phyloP scores from a whole-genome alignment of 2,329 filamentous ascomycete species.

The Aspergillus ruber region DNA sequence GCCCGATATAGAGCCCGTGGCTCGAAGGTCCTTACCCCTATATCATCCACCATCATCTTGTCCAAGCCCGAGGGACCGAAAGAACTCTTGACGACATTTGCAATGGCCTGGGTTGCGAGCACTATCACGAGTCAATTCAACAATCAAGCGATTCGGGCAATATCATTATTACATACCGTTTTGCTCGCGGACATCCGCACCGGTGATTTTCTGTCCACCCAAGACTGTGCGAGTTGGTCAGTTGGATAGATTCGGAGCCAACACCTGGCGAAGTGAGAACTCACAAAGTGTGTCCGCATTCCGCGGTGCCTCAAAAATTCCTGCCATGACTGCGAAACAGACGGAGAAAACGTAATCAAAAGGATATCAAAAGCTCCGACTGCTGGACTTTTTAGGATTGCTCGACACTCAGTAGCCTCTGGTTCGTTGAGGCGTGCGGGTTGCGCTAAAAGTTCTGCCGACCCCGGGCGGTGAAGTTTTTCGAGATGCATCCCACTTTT shows the following conservation, averaged over 20 bases:
- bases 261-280: slow-evolving; percentile 13
- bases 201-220: slow-evolving; percentile 94
- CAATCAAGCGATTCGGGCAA: slow-evolving; percentile 4
- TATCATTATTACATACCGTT: slow-evolving; percentile 59
- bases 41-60: slow-evolving; percentile 99
- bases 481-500: slow-evolving; percentile 34
- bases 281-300: slow-evolving; percentile 84
- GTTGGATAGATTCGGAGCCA: slow-evolving; percentile 11
- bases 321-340: slow-evolving; percentile 59
- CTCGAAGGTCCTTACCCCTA: slow-evolving; percentile 60
- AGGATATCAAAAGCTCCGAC: slow-evolving; percentile 21
- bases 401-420: background rate
- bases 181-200: slow-evolving; percentile 92
- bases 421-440: slow-evolving; percentile 5
- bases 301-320: slow-evolving; percentile 91
- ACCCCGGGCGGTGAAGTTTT: slow-evolving; percentile 31
- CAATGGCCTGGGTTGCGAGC: slow-evolving; percentile 89
- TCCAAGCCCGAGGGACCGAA: slow-evolving; percentile 95
- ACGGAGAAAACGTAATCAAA: slow-evolving; percentile 16
- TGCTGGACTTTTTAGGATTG: slow-evolving; percentile 13
- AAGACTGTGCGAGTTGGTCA: slow-evolving; percentile 56
- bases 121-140: slow-evolving; percentile 47
- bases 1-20: slow-evolving; percentile 10
- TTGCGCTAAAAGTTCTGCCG: slow-evolving; percentile 39
- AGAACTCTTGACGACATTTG: slow-evolving; percentile 98